These are phyloP conservation scores for Hypoxylon sp. DNA, from an alignment of 2,329 filamentous ascomycete species.

Conservation along the genomic window DNA sequence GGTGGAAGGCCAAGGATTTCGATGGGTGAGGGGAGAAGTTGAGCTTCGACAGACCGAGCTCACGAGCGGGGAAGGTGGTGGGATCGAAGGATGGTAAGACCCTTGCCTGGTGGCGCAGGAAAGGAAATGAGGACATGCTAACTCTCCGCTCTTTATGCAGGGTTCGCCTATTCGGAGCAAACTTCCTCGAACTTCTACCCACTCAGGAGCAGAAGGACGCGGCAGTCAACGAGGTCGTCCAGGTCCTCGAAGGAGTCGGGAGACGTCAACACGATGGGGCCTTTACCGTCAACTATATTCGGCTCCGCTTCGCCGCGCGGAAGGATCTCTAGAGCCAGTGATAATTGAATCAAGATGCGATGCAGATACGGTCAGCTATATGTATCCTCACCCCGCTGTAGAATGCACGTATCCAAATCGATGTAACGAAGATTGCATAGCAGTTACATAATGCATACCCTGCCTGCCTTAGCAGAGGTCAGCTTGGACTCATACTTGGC, in stretches of 20 bases:
- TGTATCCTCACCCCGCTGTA: not conserved
- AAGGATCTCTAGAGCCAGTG: constrained; percentile 1
- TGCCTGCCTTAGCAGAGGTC: too few relatives aligned
- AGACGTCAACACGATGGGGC: constrained; percentile 20
- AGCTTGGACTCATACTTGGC: too few relatives aligned
- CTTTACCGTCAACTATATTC: constrained; percentile 22
- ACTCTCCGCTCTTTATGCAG: constrained; percentile 10
- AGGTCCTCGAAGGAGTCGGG: constrained; percentile 14
- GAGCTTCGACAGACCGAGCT: constrained; percentile 20
- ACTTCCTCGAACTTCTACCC: constrained; percentile 16
- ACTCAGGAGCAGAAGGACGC: constrained; percentile 9
- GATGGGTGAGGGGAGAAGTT: constrained; percentile 19
- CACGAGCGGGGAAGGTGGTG: constrained; percentile 12
- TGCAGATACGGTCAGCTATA: not conserved
- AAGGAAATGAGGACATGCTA: not conserved
- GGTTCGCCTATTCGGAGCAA: constrained; percentile 18
- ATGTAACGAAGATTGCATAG: too few relatives aligned
- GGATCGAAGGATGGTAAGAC: constrained; percentile 16
- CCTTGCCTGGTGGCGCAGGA: not conserved
- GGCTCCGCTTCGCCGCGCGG: constrained; percentile 19
- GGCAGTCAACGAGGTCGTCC: constrained; percentile 13
- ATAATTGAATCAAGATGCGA: not conserved
- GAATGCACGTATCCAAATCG: not conserved
- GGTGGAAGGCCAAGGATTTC: constrained; percentile 18
- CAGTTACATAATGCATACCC: too few relatives aligned